Percentiles rank a stretch among this genome's conserved stretches.
Conservation (phyloP, 2,329 filamentous ascomycete species). For the Stachybotrys echinatus region DNA sequence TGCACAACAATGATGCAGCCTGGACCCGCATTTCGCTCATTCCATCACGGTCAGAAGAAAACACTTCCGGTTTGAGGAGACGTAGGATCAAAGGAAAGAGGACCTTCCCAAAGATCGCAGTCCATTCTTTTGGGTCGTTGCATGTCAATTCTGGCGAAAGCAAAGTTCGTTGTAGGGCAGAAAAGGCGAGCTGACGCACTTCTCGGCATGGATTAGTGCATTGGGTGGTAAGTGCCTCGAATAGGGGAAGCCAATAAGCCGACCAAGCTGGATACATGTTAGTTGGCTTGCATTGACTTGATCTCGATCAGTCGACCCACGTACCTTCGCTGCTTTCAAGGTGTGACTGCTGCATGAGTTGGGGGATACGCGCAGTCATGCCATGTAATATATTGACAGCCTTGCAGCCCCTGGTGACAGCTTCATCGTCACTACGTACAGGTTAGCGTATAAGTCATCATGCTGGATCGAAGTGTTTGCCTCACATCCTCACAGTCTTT, state of each 20-base stretch:
- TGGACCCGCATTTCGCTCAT: constrained; percentile 96
- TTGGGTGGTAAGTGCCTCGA: constrained; percentile 81
- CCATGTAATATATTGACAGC: constrained; percentile 78
- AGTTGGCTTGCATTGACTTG: constrained; percentile 5
- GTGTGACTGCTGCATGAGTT: constrained; percentile 88
- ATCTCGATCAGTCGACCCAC: constrained; percentile 10
- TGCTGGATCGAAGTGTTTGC: background rate
- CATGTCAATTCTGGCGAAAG: constrained; percentile 79
- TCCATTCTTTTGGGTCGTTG: constrained; percentile 87
- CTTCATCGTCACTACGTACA: constrained; percentile 36
- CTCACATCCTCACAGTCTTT: constrained; percentile 20
- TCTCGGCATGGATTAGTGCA: constrained; percentile 93
- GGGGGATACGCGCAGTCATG: constrained; percentile 75
- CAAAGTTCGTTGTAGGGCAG: constrained; percentile 77
- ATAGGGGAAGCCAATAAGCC: constrained; percentile 95
- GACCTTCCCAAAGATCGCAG: constrained; percentile 88
- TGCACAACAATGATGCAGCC: constrained; percentile 84
- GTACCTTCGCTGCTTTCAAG: constrained; percentile 78
- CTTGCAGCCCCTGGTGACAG: constrained; percentile 71
- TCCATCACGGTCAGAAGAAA: constrained; percentile 81
- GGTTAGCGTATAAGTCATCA: no score
- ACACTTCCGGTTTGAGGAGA: constrained; percentile 89
- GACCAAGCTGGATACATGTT: constrained; percentile 70
- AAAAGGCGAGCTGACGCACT: constrained; percentile 83
- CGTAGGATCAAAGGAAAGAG: constrained; percentile 85